A percentile compares a stretch with the other conserved stretches of the same genome.
These are phyloP conservation scores for Candida piceae DNA, from an alignment of 805 yeast species.

Conservation along the genomic window DNA sequence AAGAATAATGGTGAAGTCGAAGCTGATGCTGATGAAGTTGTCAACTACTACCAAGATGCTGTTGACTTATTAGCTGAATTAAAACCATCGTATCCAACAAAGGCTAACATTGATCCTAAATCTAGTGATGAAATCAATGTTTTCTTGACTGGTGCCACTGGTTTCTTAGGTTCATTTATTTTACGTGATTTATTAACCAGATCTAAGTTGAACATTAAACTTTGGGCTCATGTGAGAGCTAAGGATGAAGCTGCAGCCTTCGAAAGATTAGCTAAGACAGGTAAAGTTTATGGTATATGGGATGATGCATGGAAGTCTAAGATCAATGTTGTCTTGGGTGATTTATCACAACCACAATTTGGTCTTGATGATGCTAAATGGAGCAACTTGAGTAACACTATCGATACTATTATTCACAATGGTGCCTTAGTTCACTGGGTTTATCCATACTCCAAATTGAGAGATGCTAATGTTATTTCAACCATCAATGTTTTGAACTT, in stretches of 20 bases:
- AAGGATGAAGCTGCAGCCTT: conserved; percentile 60
- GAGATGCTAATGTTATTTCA: conserved; percentile 90
- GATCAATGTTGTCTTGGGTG: conserved; percentile 77
- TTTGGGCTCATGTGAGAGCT: conserved; percentile 92
- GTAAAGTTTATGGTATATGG: conserved; percentile 82
- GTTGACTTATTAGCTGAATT: conserved; percentile 40
- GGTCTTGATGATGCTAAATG: conserved; percentile 61
- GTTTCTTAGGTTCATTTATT: conserved; percentile 90
- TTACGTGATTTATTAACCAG: conserved; percentile 70
- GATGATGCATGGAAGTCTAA: conserved; percentile 49
- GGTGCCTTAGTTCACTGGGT: conserved; percentile 99
- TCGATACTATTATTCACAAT: conserved; percentile 88
- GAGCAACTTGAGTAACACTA: conserved; percentile 46
- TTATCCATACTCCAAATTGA: conserved; percentile 82
- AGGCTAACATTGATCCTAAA: conserved; percentile 18
- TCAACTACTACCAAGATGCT: conserved; percentile 71
- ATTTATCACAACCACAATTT: conserved; percentile 65
- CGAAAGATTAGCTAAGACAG: conserved; percentile 69
- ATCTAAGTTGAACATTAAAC: conserved; percentile 42
- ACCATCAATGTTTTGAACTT: conserved; percentile 79
- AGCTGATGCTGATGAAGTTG: conserved; percentile 25
- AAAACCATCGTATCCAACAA: conserved; percentile 41
- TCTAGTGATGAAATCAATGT: conserved; percentile 35
- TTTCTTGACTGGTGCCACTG: conserved; percentile 93
- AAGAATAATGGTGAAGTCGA: conserved; percentile 25